These are phyloP conservation scores for Ganoderma boninense DNA, from an alignment of 1,284 basidiomycete species.

Conservation along the genomic window DNA sequence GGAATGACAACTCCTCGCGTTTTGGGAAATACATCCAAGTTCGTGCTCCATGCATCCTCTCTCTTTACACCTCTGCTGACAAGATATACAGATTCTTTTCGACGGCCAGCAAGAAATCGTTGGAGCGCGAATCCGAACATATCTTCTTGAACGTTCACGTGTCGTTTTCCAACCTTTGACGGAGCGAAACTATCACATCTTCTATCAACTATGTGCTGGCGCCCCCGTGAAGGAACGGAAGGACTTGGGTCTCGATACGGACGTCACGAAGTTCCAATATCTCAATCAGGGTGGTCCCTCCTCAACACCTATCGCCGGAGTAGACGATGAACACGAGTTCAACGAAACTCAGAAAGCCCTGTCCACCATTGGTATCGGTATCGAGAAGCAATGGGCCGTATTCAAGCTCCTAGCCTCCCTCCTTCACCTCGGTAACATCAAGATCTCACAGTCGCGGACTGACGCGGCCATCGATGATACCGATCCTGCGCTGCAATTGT, in stretches of 20 bases:
- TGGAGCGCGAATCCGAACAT: conserved; percentile 97
- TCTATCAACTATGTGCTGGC: conserved; percentile 99
- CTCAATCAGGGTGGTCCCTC: conserved; percentile 92
- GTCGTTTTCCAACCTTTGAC: conserved; percentile 97
- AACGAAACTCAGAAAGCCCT: conserved; percentile 92
- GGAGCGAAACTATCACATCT: conserved; percentile 99
- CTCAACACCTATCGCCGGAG: conserved; percentile 88
- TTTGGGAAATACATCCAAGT: conserved; percentile 99
- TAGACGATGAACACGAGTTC: conserved; percentile 98
- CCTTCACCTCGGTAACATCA: conserved; percentile 96
- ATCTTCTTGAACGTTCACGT: conserved; percentile 95
- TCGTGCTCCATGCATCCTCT: conserved; percentile 32
- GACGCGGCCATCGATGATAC: conserved; percentile 90
- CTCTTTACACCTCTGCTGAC: conserved; percentile 24
- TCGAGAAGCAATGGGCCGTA: conserved; percentile 98
- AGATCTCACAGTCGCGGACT: conserved; percentile 82
- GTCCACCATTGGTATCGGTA: conserved; percentile 95
- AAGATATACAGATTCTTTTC: conserved; percentile 84
- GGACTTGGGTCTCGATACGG: conserved; percentile 89
- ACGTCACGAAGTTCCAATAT: conserved; percentile 91
- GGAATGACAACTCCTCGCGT: conserved; percentile 98
- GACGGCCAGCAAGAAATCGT: conserved; percentile 96
- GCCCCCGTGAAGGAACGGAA: conserved; percentile 96
- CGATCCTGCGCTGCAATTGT: conserved; percentile 83
- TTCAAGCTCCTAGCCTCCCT: conserved; percentile 95